Evolutionary conservation across 352 stramenopile species (phyloP), one percentile per base, ranked within the genome.

Genomic region (Globisporangium radiosum): DNA sequence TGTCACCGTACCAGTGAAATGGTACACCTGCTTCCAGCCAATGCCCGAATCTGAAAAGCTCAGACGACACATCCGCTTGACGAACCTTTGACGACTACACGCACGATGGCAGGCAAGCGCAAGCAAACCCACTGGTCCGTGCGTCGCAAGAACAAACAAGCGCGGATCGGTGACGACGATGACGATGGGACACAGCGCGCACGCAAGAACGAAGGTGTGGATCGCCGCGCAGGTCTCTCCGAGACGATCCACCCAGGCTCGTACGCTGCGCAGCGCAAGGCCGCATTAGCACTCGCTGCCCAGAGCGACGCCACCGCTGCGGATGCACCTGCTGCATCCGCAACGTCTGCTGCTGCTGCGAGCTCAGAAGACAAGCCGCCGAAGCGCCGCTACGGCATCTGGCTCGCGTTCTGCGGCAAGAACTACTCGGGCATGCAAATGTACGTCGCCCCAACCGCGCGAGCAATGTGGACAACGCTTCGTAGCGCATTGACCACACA

Each of bases 371-470:
- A 52, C 4, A 58, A 59, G n/a, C 44, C 59, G 19, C 53, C 60
- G 52, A 93, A 93, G 75, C 69, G 73, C 19, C 76, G 70, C 52
- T 96, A 94, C 56, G 88, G 77, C 36, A 65, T 96, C 47, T 89
- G 88, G 81, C 66, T 96, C 61, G 83, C 82, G 33, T 96, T 95
- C 66, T 95, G 88, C 54, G 88, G 88, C 48, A 92, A 91, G 63
- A 78, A 90, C 40, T 96, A 96, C 71, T 92, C 84, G 54, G 88
- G 88, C 33, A 92, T 94, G 83, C 88, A 96, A 65, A 89, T 95
- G 84, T 90, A 69, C 42, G 69, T 68, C 3, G 15, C 43, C 17
- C 1, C 15, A 11, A 11, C 37, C 25, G 9, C 15, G 25, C 25
- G 25, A 33, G 25, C 25, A 33, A 33, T 33, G 25, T 33, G 25